Evolutionary conservation across 2,329 filamentous ascomycete species (phyloP).

Genomic region (Cylindrodendrum hubeiense): DNA sequence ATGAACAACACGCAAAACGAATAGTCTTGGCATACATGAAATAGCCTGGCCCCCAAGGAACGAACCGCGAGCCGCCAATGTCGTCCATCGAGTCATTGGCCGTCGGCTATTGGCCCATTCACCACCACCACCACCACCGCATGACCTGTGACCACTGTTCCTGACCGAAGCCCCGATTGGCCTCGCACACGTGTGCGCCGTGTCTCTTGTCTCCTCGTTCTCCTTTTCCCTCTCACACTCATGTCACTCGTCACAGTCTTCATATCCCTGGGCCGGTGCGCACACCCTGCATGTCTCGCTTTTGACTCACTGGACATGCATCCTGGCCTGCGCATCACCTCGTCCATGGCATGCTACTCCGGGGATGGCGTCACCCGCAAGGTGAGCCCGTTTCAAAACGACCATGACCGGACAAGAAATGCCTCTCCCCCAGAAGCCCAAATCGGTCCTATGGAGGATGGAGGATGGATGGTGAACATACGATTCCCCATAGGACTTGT

Average conservation of each 20-base stretch:
- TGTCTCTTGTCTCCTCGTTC: neutral
- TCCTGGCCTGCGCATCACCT: constrained; percentile 4
- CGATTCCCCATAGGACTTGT: neutral
- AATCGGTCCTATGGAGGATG: neutral
- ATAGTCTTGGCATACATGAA: neutral
- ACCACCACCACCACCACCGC: constrained; percentile 4
- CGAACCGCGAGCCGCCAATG: neutral
- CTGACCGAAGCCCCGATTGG: constrained; percentile 4
- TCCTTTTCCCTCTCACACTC: neutral
- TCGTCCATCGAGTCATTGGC: neutral
- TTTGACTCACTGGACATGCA: constrained; percentile 14
- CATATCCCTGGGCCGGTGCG: neutral
- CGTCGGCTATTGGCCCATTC: constrained; percentile 6
- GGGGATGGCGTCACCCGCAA: constrained; percentile 16
- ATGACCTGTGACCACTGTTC: constrained; percentile 1
- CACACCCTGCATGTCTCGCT: constrained; percentile 7
- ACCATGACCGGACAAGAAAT: neutral
- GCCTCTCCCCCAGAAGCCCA: neutral
- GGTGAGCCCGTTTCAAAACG: neutral
- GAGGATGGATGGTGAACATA: neutral
- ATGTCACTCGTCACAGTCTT: neutral
- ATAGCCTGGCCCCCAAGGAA: neutral
- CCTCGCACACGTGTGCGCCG: constrained; percentile 15
- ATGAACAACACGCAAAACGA: neutral
- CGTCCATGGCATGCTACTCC: neutral